Conservation (phyloP, 2,329 filamentous ascomycete species). For the Juglanconis juglandina region DNA sequence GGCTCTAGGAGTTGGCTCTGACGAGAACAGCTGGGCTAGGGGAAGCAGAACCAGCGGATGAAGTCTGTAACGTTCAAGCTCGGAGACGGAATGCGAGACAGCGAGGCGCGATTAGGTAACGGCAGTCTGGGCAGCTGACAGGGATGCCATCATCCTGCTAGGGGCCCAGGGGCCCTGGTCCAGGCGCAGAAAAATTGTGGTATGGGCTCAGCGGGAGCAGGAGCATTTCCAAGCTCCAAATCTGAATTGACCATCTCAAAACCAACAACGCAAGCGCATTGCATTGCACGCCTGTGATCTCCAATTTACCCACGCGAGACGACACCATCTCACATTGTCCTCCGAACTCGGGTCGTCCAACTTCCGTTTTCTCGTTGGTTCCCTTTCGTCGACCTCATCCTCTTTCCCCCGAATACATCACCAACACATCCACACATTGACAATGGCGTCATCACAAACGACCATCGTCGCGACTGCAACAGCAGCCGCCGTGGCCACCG, state of each 20-base stretch:
- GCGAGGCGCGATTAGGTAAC: background rate
- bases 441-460: constrained; percentile 55
- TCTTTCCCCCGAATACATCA: constrained; percentile 30
- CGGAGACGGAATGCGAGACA: background rate
- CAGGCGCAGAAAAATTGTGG: constrained; percentile 4
- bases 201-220: constrained; percentile 6
- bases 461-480: constrained; percentile 59
- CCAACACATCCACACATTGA: constrained; percentile 42
- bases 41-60: background rate
- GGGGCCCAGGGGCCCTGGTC: background rate
- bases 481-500: constrained; percentile 58
- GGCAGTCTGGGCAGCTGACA: background rate
- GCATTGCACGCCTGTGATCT: background rate
- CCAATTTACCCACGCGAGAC: background rate
- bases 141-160: background rate
- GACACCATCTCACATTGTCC: background rate
- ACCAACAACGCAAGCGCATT: background rate
- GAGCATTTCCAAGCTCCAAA: background rate
- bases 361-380: background rate
- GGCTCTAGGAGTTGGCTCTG: background rate
- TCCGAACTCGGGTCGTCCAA: background rate
- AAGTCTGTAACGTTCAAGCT: background rate
- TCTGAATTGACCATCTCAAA: background rate
- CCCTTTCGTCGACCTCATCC: background rate
- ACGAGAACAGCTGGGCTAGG: background rate